phyloP scores from a whole-genome alignment of 805 yeast genomes.

The Teunomyces gatunensis region DNA sequence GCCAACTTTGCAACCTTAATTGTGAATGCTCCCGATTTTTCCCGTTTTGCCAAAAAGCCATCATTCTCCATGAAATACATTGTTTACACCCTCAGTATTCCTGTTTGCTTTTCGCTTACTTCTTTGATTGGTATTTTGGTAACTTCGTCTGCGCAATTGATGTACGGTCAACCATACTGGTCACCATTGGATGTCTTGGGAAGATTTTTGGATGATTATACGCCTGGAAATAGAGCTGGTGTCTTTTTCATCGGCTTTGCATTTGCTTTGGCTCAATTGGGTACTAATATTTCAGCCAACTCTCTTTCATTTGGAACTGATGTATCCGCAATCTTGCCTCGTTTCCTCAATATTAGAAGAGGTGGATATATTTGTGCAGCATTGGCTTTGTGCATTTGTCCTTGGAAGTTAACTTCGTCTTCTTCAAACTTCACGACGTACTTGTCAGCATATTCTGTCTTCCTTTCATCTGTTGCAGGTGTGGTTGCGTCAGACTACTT shows the following conservation, averaged over 20 bases:
- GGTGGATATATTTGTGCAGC: constrained; percentile 78
- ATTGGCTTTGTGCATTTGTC: constrained; percentile 69
- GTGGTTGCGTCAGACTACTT: constrained; percentile 68
- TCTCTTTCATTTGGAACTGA: constrained; percentile 73
- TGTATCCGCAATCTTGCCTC: constrained; percentile 63
- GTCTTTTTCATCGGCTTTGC: constrained; percentile 71
- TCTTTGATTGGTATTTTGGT: constrained; percentile 83
- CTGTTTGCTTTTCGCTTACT: constrained; percentile 74
- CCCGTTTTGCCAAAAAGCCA: constrained; percentile 66
- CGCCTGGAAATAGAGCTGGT: constrained; percentile 70
- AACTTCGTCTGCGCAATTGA: constrained; percentile 68
- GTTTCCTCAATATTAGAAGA: constrained; percentile 68
- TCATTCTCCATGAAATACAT: constrained; percentile 38
- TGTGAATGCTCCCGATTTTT: constrained; percentile 84
- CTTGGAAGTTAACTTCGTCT: constrained; percentile 75
- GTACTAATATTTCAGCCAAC: constrained; percentile 74
- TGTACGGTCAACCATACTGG: constrained; percentile 77
- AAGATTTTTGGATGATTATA: constrained; percentile 50
- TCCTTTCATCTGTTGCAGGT: constrained; percentile 82
- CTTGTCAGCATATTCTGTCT: constrained; percentile 76
- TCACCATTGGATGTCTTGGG: constrained; percentile 76
- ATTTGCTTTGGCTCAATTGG: constrained; percentile 73
- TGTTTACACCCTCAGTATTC: constrained; percentile 60
- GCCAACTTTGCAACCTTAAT: constrained; percentile 90
- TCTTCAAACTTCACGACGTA: constrained; percentile 77